These are phyloP conservation scores for Cicer yamashitae DNA, from an alignment of 306 rosid genomes.

Conservation along the genomic window DNA sequence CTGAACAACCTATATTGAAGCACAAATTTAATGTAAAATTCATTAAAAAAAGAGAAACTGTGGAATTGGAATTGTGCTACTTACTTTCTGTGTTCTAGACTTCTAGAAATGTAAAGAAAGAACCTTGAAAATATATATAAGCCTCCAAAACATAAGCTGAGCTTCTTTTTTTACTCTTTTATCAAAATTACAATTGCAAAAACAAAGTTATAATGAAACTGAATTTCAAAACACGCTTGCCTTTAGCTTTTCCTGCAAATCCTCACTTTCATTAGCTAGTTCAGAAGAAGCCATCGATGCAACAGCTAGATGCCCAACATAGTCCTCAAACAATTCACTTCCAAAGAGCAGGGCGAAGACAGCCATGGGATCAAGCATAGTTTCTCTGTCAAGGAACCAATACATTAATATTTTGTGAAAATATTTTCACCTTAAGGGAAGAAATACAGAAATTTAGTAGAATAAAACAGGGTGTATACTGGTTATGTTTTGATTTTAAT, in stretches of 20 bases:
- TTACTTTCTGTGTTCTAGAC: background rate
- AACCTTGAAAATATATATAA: slow-evolving; percentile 14
- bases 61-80: background rate
- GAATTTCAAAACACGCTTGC: slow-evolving; percentile 54
- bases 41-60: background rate
- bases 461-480: background rate
- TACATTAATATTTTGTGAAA: background rate
- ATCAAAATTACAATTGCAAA: background rate
- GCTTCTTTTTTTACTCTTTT: background rate
- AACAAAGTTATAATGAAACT: slow-evolving; percentile 4
- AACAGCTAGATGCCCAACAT: slow-evolving; percentile 85
- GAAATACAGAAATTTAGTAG: background rate
- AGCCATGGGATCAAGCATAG: slow-evolving; percentile 90
- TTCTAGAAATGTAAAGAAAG: background rate
- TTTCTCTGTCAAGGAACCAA: slow-evolving; percentile 67
- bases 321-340: slow-evolving; percentile 92
- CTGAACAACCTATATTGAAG: slow-evolving; percentile 68
- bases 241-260: slow-evolving; percentile 83
- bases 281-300: slow-evolving; percentile 94
- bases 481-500: slow-evolving; percentile 16
- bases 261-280: slow-evolving; percentile 59
- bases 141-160: background rate
- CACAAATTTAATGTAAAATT: slow-evolving; percentile 17
- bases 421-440: slow-evolving; percentile 9
- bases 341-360: slow-evolving; percentile 90